Conservation (phyloP, 2,329 filamentous ascomycete species). For the Bipolaris victoriae region DNA sequence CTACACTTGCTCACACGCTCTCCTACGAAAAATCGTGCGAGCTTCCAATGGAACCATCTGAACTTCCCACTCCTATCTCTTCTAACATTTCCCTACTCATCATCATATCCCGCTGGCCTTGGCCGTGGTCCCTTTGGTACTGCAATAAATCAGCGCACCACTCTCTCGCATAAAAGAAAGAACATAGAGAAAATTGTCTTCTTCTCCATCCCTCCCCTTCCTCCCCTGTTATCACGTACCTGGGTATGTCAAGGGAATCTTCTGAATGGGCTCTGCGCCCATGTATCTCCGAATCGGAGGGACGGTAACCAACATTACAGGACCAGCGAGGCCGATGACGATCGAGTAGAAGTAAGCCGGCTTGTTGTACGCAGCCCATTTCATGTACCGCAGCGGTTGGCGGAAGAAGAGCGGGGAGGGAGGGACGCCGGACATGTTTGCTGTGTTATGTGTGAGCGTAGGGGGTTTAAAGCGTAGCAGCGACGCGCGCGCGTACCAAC, state of each 20-base stretch:
- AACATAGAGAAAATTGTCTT: neutral
- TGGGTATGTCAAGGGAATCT: conserved; percentile 88
- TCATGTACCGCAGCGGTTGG: conserved; percentile 80
- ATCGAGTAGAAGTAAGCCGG: conserved; percentile 92
- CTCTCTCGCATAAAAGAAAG: neutral
- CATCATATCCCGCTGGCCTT: conserved; percentile 56
- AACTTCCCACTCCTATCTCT: neutral
- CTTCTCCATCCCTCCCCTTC: neutral
- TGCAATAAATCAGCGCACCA: conserved; percentile 26
- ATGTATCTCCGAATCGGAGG: conserved; percentile 74
- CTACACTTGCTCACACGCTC: neutral
- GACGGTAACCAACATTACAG: conserved; percentile 70
- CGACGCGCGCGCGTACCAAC: conserved; percentile 10
- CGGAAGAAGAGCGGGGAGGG: conserved; percentile 73
- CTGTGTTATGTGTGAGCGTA: conserved; percentile 8
- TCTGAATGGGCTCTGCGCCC: conserved; percentile 72
- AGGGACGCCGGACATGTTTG: conserved; percentile 63
- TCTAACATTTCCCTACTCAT: conserved; percentile 33
- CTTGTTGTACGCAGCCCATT: conserved; percentile 86
- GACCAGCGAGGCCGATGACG: conserved; percentile 74
- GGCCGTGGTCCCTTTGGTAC: conserved; percentile 56
- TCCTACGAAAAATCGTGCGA: no score
- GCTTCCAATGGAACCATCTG: neutral
- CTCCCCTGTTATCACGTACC: conserved; percentile 65
- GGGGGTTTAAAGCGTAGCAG: neutral